These are phyloP conservation scores for Russula dissimulans DNA, from an alignment of 768 basidiomycete genomes.

Conservation along the genomic window DNA sequence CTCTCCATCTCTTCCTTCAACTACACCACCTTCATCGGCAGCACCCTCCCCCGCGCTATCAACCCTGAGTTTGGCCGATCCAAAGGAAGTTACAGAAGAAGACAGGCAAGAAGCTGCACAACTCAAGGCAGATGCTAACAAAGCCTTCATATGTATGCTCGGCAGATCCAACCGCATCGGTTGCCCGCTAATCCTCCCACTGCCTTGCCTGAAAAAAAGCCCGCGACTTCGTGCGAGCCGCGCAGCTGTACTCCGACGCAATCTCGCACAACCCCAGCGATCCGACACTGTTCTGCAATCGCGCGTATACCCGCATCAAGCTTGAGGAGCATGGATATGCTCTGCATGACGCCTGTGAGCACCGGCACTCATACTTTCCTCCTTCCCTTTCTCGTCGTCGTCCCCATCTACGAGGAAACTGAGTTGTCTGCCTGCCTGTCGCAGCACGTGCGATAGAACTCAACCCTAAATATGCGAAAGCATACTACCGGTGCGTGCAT, in stretches of 20 bases:
- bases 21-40: conserved; percentile 43
- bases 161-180: background rate
- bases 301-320: conserved; percentile 87
- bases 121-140: conserved; percentile 83
- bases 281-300: conserved; percentile 88
- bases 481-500: conserved; percentile 61
- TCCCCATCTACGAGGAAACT: background rate
- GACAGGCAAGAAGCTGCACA: conserved; percentile 58
- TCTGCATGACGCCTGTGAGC: conserved; percentile 75
- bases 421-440: background rate
- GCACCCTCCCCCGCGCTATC: conserved; percentile 50
- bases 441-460: conserved; percentile 77
- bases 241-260: conserved; percentile 71
- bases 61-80: conserved; percentile 34
- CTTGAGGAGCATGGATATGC: conserved; percentile 93
- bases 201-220: conserved; percentile 29
- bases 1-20: conserved; percentile 35
- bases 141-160: conserved; percentile 63
- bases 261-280: conserved; percentile 85
- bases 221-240: conserved; percentile 71
- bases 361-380: background rate
- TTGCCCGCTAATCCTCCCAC: background rate
- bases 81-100: conserved; percentile 52
- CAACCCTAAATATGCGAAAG: conserved; percentile 86
- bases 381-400: background rate